Evolutionary conservation across 106 monocot species (phyloP), one percentile per base, ranked within the genome.

Genomic region (Dendrobium catenatum): DNA sequence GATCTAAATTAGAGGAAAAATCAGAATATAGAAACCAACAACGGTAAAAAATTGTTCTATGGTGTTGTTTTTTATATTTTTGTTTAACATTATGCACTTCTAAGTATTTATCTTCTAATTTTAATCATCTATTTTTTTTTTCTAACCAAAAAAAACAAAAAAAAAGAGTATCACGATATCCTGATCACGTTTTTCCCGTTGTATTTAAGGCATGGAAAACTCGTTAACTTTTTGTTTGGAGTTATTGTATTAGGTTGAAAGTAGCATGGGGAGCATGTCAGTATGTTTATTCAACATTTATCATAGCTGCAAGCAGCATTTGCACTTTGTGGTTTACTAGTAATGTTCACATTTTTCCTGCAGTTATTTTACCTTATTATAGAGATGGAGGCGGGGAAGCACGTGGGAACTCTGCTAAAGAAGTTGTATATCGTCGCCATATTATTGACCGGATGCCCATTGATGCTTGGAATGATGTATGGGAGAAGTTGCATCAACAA

Each of bases 401-500:
- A 49, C 42, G 61, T 47, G 76, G 51, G 49, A 85, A 75, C 54
- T 79, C 83, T 42, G 78, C 76, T 33, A 81, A 77, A 66, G 90
- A 91, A 73, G 89, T 94, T 72, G 77, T 94, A 47, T 94, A 79
- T 84, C 91, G 88, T 33, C 89, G 94, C 20, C 94, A 94, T 90
- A 81, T 91, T 84, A 85, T 94, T 89, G 86, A 94, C 79, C 82
- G 82, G 61, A 91, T 94, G 94, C 94, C 94, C 26, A 87, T 94
- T 90, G 89, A 94, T 84, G 85, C 87, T 58, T 94, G 94, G 94
- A 94, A 91, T 91, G 91, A 94, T 81, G 81, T 91, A 48, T 91
- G 94, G 94, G 82, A 85, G 81, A 94, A 88, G 76, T 81, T 94
- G 82, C 94, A 94, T 56, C 83, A 86, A 59, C 94, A 94, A 87